Evolutionary conservation across 2,329 filamentous ascomycete species (phyloP).

Genomic region (Aureobasidium sp.): DNA sequence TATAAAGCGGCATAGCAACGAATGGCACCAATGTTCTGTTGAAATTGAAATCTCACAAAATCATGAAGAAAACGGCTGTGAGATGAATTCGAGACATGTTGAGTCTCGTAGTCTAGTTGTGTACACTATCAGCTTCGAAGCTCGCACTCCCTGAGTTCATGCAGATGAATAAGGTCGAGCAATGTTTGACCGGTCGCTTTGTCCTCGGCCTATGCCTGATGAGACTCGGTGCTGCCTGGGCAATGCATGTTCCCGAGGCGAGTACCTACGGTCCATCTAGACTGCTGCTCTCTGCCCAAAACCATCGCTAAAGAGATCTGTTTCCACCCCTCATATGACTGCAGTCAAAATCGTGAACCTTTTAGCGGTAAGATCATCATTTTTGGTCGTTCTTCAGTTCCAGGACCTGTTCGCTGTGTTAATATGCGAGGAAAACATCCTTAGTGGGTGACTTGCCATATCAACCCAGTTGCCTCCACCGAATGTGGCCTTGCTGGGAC

Average conservation of each 20-base stretch:
- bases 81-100: background rate
- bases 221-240: background rate
- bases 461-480: conserved; percentile 75
- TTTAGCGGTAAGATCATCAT: background rate
- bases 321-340: background rate
- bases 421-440: background rate
- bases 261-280: background rate
- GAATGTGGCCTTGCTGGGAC: conserved; percentile 60
- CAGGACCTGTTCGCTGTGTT: background rate
- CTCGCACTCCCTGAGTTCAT: background rate
- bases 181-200: background rate
- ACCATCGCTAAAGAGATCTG: background rate
- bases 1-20: background rate
- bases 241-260: too few relatives aligned
- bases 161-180: background rate
- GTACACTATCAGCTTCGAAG: background rate
- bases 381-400: conserved; percentile 1
- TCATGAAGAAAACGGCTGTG: background rate
- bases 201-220: background rate
- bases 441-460: conserved; percentile 49
- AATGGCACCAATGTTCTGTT: background rate
- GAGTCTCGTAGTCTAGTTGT: background rate
- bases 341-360: background rate
- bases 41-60: background rate
- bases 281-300: background rate